Percentiles rank a stretch among this genome's conserved stretches.
phyloP scores from a whole-genome alignment of 225 moss, liverwort and hornwort genomes.

The Takakia lepidozioides region DNA sequence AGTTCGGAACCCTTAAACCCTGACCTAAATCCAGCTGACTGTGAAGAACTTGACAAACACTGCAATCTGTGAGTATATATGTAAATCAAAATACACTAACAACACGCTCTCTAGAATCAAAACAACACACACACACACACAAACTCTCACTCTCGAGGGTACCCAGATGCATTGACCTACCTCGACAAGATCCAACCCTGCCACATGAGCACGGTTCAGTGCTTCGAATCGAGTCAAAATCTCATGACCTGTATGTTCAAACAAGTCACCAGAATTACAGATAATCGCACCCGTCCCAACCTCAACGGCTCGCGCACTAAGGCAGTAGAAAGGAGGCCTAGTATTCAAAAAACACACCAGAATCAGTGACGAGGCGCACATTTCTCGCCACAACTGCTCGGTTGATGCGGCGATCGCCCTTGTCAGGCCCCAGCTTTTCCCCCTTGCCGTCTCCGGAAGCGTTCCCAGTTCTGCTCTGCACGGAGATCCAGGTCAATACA shows the following conservation, averaged over 20 bases:
- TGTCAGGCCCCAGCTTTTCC: slow-evolving; percentile 1
- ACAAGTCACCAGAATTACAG: not conserved
- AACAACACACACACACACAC: too few species aligned
- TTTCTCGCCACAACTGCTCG: slow-evolving; percentile 43
- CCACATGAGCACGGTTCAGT: slow-evolving; percentile 32
- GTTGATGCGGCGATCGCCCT: slow-evolving; percentile 33
- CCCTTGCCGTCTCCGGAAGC: not conserved
- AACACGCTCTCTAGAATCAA: too few species aligned
- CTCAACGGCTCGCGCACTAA: too few species aligned
- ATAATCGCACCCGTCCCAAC: slow-evolving; percentile 1
- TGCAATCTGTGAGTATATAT: too few species aligned
- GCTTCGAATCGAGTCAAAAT: slow-evolving; percentile 44
- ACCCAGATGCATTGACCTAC: slow-evolving; percentile 1
- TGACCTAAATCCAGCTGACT: too few species aligned
- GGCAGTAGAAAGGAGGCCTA: too few species aligned
- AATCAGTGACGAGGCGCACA: slow-evolving; percentile 38
- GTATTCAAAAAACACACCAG: slow-evolving; percentile 7
- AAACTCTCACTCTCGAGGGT: too few species aligned
- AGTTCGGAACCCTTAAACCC: too few species aligned
- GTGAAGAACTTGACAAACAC: too few species aligned
- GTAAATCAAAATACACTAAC: too few species aligned
- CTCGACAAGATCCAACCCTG: slow-evolving; percentile 54
- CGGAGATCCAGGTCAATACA: not conserved
- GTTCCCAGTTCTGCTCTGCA: slow-evolving; percentile 6
- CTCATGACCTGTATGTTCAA: slow-evolving; percentile 23